phyloP scores from a whole-genome alignment of 257 asterid genomes.

The Solanum chiquidenum region DNA sequence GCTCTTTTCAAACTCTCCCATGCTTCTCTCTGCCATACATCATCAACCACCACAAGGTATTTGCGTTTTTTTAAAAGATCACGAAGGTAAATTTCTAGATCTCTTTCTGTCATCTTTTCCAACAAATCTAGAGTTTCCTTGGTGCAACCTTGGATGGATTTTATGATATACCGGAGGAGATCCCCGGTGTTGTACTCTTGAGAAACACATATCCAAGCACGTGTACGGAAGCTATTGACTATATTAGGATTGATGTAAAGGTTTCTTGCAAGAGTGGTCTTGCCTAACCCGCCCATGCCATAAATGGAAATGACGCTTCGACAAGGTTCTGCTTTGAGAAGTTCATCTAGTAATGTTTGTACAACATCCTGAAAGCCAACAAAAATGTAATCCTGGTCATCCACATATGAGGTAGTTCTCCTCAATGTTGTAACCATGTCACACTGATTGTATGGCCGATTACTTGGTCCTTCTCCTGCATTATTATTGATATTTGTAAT shows the following conservation, averaged over 20 bases:
- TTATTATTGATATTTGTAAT: too few species aligned
- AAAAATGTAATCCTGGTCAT: not conserved
- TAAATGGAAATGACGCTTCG: not conserved
- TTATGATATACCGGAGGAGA: not conserved
- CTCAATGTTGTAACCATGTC: not conserved
- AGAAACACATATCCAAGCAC: not conserved
- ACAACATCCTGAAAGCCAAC: not conserved
- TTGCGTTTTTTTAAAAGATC: too few species aligned
- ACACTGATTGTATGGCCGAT: not conserved
- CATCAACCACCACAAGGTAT: too few species aligned
- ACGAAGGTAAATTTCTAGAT: not conserved
- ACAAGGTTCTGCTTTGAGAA: not conserved
- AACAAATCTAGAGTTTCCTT: not conserved
- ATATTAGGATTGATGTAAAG: not conserved
- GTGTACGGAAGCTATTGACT: not conserved
- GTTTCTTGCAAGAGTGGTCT: not conserved
- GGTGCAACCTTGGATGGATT: not conserved
- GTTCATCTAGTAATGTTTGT: not conserved
- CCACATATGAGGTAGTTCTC: not conserved
- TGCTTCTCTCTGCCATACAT: too few species aligned
- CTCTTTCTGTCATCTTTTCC: not conserved
- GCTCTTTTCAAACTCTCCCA: too few species aligned
- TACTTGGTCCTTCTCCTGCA: not conserved
- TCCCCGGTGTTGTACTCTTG: not conserved
- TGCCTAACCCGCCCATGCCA: constrained; percentile 9